These are phyloP conservation scores for Penicillium cinerascens DNA, from an alignment of 495 filamentous ascomycete species.

Conservation along the genomic window DNA sequence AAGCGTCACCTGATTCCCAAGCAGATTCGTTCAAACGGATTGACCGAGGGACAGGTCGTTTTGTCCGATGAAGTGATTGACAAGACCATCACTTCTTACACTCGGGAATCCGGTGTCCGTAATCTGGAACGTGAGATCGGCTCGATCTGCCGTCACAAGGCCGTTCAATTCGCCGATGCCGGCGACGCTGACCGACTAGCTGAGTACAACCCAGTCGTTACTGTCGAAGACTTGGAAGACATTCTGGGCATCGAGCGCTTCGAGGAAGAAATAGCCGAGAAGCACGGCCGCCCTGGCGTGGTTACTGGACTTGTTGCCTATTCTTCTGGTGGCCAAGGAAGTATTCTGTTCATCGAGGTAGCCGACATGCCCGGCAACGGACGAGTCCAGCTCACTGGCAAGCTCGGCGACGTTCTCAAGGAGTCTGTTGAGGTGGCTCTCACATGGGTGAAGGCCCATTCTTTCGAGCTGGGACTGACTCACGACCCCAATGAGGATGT, in stretches of 20 bases:
- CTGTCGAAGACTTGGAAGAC: slow-evolving; percentile 74
- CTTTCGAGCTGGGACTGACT: slow-evolving; percentile 84
- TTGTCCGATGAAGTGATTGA: slow-evolving; percentile 81
- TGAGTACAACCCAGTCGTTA: slow-evolving; percentile 71
- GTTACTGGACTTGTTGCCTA: slow-evolving; percentile 98
- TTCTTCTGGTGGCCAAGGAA: slow-evolving; percentile 85
- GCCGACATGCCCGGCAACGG: slow-evolving; percentile 95
- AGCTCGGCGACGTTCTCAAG: slow-evolving; percentile 96
- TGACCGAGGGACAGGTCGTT: slow-evolving; percentile 66
- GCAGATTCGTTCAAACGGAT: slow-evolving; percentile 79
- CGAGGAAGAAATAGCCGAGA: slow-evolving; percentile 93
- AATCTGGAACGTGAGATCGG: slow-evolving; percentile 95
- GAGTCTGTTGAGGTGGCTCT: slow-evolving; percentile 96
- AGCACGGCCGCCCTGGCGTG: slow-evolving; percentile 80
- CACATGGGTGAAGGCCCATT: slow-evolving; percentile 95
- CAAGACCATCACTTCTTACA: slow-evolving; percentile 94
- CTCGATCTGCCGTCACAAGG: slow-evolving; percentile 90
- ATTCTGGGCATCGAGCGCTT: slow-evolving; percentile 94
- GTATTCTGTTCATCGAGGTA: slow-evolving; percentile 97
- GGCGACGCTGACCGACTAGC: slow-evolving; percentile 68
- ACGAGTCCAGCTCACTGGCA: slow-evolving; percentile 93
- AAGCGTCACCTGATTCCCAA: slow-evolving; percentile 91
- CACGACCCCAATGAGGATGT: slow-evolving; percentile 80
- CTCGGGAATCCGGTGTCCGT: slow-evolving; percentile 94
- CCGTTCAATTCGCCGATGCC: slow-evolving; percentile 88